phyloP scores from a whole-genome alignment of 345 rosid species.

The Noccaea bulbosa region DNA sequence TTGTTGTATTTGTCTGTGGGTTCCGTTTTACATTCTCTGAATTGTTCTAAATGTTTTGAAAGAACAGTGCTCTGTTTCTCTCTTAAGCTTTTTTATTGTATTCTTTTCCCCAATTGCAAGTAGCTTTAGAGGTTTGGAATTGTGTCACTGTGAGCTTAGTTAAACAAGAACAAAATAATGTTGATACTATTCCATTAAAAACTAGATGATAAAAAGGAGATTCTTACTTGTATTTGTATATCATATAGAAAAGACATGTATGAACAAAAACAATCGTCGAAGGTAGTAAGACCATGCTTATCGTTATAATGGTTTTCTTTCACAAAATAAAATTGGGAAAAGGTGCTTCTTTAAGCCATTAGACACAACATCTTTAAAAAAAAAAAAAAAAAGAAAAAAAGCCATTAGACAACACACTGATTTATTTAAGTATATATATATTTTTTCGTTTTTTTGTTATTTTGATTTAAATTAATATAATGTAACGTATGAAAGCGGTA shows the following conservation, averaged over 20 bases:
- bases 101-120: constrained; percentile 19
- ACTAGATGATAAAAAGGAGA: neutral
- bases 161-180: constrained; percentile 19
- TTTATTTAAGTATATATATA: neutral
- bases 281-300: constrained; percentile 40
- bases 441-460: no score
- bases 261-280: constrained; percentile 28
- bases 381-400: no score
- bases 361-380: no score
- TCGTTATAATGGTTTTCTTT: constrained; percentile 36
- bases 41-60: constrained; percentile 21
- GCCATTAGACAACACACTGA: neutral
- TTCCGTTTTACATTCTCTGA: no score
- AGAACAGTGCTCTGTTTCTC: constrained; percentile 13
- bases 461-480: neutral
- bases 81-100: neutral
- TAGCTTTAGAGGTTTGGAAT: constrained; percentile 20
- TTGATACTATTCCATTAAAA: constrained; percentile 23
- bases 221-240: constrained; percentile 5
- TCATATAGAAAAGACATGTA: constrained; percentile 28
- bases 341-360: constrained; percentile 23
- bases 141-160: constrained; percentile 20
- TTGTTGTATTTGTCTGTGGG: no score
- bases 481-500: constrained; percentile 20
- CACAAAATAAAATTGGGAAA: constrained; percentile 27